These are phyloP conservation scores for Megacollybia platyphylla DNA, from an alignment of 1,284 basidiomycete genomes.

Conservation along the genomic window DNA sequence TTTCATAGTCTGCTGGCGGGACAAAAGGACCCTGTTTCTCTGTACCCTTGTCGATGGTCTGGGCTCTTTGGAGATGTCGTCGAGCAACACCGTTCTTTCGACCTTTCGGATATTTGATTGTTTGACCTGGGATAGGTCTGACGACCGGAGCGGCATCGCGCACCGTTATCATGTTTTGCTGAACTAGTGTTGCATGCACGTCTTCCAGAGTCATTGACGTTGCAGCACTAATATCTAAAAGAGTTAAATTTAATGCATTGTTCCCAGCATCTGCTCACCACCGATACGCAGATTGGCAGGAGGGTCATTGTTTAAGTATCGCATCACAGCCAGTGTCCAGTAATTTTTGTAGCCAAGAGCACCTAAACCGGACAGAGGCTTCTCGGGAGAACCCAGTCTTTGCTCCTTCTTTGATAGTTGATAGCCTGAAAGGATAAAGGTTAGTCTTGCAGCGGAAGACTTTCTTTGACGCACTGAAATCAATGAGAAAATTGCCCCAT, in stretches of 20 bases:
- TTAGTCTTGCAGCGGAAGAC: not conserved
- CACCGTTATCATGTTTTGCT: conserved; percentile 68
- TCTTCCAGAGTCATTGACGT: conserved; percentile 93
- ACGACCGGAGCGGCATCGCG: conserved; percentile 35
- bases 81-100: conserved; percentile 35
- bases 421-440: conserved; percentile 56
- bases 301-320: conserved; percentile 59
- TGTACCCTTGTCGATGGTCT: conserved; percentile 35
- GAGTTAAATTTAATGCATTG: conserved; percentile 7
- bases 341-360: conserved; percentile 90
- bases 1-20: conserved; percentile 65
- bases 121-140: conserved; percentile 60
- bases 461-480: conserved; percentile 72
- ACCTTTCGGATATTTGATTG: conserved; percentile 60
- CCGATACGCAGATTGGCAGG: conserved; percentile 49
- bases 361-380: conserved; percentile 84
- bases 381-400: conserved; percentile 81
- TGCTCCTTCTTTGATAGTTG: conserved; percentile 92
- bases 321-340: conserved; percentile 88
- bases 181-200: conserved; percentile 65
- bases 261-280: conserved; percentile 35
- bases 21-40: conserved; percentile 41
- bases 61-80: conserved; percentile 45
- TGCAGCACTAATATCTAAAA: conserved; percentile 69
- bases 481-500: conserved; percentile 92